Base-by-base conservation (phyloP, 257 asterid genomes). In the Nemophila menziesii region DNA sequence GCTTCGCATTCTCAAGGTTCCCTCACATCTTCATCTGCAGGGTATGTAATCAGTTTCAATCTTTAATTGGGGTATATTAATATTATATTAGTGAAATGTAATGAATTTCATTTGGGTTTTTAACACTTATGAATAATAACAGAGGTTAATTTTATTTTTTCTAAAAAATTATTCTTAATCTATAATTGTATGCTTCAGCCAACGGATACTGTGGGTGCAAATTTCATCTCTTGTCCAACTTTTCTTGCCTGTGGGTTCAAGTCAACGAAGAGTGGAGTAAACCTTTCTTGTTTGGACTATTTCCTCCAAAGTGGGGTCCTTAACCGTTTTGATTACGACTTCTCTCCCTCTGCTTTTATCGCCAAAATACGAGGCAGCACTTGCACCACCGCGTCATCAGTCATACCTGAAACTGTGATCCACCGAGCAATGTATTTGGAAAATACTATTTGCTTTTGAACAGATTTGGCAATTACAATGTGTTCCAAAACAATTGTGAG, bases 351-450 rank as follows among this genome's bases (percentile, higher is more conserved):
- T 2, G 13, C 62, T 20, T 89, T 89, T 70, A 57, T 89, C 1
- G 81, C 98, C 16, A 78, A 84, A 74, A 56, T 84, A 16, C 82
- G 95, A 33, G 95, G 95, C 14, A 95, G 98, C 54, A 84, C 95
- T 5, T 84, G 98, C 70, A 89, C 92, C 2, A 84, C 77, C 8
- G 97, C 97, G n/a, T 16, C 47, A 23, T 74, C 97, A 1, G 97
- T 83, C 57, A 68, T 77, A 2, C 40, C 77, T 0, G 69, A 63
- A 27, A 22, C 60, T 4, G 94, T 77, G 24, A 54, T 80, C 53
- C 90, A 76, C 42, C 79, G 98, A n/a, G 94, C 95, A 36, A 84
- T 84, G 95, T 48, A 75, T 46, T n/a, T n/a, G n/a, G n/a, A n/a
- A n/a, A n/a, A n/a, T n/a, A n/a, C n/a, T n/a, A n/a, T n/a, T 81